Evolutionary conservation across 148 eudicot species (phyloP), one percentile per base, ranked within the genome.

Genomic region (Nepenthes gracilis): DNA sequence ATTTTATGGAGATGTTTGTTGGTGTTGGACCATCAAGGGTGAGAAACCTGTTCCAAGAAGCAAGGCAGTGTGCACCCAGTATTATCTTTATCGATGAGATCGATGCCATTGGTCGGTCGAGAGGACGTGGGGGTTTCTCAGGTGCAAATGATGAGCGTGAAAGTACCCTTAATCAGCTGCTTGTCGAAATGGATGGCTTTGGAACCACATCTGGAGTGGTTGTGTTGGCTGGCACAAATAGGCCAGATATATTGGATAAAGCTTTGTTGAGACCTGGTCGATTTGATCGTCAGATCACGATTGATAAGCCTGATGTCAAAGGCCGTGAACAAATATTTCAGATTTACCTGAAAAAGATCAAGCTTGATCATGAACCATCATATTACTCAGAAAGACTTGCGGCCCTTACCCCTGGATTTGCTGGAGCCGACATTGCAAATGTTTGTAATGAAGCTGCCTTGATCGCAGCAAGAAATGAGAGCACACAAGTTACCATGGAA

Each of bases 1-100:
- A 92, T 75, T 92, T 92, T 59, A 82, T 85, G 88, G 97, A 92
- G 65, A 88, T 92, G 97, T 88, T 92, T 79, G 97, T 92, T 57
- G 97, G 97, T 57, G 97, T 92, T 71, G 97, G 97, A 36, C 86
- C 97, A 50, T 81, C 94, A 6, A 83, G 97, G 77, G 97, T 92
- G 6, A 79, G 97, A 68, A 84, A 80, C 72, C 77, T 92, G 47
- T 92, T 92, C 66, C 88, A 80, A 68, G 94, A 85, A 70, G 97
- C 97, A 49, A 77, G 90, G 51, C 88, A 85, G 54, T 81, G 94
- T 65, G 90, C 97, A 12, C 97, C 97, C 35, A 83, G 97, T 58
- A 92, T 92, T 6, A 59, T 92, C 62, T 92, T 92, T 61, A 92
- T 92, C 43, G 97, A 92, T 74, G 97, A 92, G 73, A 92, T 92